phyloP scores from a whole-genome alignment of 2,329 filamentous ascomycete species.

The Paraconiothyrium sp. region DNA sequence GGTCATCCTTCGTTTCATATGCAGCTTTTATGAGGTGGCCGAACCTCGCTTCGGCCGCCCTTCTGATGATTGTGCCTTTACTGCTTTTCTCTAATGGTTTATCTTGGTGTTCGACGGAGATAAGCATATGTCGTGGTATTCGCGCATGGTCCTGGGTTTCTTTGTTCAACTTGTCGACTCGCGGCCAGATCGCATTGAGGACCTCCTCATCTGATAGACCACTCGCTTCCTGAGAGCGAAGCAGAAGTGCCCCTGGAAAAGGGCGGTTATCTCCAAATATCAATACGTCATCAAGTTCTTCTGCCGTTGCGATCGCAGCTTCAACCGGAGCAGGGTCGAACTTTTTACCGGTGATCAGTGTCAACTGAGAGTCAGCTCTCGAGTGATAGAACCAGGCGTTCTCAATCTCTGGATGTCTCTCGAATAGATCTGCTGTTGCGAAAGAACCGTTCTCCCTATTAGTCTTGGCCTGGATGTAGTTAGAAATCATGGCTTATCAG shows the following conservation, averaged over 20 bases:
- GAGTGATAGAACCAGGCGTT: slow-evolving; percentile 71
- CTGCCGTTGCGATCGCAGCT: slow-evolving; percentile 59
- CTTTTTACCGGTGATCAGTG: slow-evolving; percentile 73
- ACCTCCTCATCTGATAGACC: slow-evolving; percentile 50
- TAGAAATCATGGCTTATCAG: neutral
- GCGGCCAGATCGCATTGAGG: slow-evolving; percentile 54
- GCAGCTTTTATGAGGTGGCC: slow-evolving; percentile 56
- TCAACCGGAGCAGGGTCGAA: slow-evolving; percentile 72
- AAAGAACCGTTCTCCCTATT: slow-evolving; percentile 70
- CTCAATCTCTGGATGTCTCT: slow-evolving; percentile 60
- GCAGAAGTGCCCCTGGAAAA: slow-evolving; percentile 66
- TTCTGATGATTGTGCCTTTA: slow-evolving; percentile 68
- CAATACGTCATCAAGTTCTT: slow-evolving; percentile 63
- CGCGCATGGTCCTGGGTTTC: slow-evolving; percentile 62
- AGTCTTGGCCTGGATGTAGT: slow-evolving; percentile 56
- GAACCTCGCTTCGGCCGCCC: slow-evolving; percentile 62
- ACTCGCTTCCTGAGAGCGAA: slow-evolving; percentile 51
- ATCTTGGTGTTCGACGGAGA: slow-evolving; percentile 53
- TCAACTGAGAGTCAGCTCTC: slow-evolving; percentile 69
- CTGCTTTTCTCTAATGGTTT: slow-evolving; percentile 66
- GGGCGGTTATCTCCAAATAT: slow-evolving; percentile 69
- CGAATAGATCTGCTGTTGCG: slow-evolving; percentile 71
- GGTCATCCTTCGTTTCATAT: slow-evolving; percentile 50
- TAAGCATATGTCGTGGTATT: slow-evolving; percentile 61
- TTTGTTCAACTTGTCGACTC: slow-evolving; percentile 59